Conservation (phyloP, 176 grass and related monocot genomes). For the Puccinellia tenuiflora region DNA sequence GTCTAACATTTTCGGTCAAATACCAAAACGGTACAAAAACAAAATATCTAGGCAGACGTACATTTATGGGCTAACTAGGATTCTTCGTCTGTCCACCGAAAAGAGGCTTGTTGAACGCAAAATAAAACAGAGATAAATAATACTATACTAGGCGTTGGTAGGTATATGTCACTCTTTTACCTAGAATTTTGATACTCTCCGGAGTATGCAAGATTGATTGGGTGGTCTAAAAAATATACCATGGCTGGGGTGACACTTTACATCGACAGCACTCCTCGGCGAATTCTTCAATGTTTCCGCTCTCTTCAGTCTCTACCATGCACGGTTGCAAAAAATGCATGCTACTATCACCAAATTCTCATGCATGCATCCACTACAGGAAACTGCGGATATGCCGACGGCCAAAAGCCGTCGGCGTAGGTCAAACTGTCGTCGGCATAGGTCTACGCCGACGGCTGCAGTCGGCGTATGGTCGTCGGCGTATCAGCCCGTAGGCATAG, state of each 20-base stretch:
- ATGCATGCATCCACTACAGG: no score
- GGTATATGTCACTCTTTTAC: conserved; percentile 37
- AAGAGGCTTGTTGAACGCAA: not conserved
- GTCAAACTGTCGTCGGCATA: no score
- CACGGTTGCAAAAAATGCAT: not conserved
- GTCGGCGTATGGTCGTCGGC: no score
- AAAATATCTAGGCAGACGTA: not conserved
- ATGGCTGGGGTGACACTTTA: not conserved
- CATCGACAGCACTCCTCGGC: not conserved
- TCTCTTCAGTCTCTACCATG: not conserved
- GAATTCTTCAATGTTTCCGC: not conserved
- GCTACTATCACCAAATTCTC: conserved; percentile 12
- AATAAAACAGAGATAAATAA: not conserved
- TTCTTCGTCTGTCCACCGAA: not conserved
- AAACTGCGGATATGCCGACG: no score
- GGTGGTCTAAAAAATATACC: not conserved
- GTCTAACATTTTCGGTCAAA: not conserved
- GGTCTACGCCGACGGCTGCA: no score
- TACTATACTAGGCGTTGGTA: not conserved
- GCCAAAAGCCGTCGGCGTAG: no score
- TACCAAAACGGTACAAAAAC: not conserved
- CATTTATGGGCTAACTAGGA: not conserved
- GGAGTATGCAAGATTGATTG: not conserved
- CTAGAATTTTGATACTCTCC: not conserved
- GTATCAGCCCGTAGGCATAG: no score